phyloP scores from a whole-genome alignment of 1,284 basidiomycete species.

The Cryptococcus sp. region DNA sequence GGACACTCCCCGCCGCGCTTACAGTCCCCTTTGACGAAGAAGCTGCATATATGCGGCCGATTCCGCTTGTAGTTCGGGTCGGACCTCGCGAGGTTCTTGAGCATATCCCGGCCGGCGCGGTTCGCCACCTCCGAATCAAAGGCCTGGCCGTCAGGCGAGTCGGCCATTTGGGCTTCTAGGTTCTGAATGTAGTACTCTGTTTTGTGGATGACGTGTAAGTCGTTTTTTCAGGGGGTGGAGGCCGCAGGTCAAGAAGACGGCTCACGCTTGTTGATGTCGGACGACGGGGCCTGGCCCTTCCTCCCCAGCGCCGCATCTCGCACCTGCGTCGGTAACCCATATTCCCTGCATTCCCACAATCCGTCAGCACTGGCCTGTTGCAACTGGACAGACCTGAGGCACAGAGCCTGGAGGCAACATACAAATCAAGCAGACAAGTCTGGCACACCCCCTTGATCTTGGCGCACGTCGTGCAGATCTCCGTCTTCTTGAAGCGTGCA shows the following conservation, averaged over 20 bases:
- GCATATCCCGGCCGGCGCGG: conserved; percentile 87
- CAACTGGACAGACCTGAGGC: neutral
- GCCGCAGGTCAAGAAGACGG: neutral
- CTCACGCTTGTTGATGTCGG: conserved; percentile 79
- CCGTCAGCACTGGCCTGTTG: neutral
- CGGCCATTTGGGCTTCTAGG: conserved; percentile 72
- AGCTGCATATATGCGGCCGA: conserved; percentile 88
- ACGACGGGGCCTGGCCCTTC: conserved; percentile 83
- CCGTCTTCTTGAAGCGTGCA: conserved; percentile 93
- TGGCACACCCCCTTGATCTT: conserved; percentile 99
- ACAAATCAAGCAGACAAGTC: conserved; percentile 89
- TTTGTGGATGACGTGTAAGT: neutral
- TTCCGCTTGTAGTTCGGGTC: conserved; percentile 98
- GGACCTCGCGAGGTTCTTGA: conserved; percentile 86
- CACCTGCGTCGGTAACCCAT: conserved; percentile 93
- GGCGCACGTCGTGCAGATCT: conserved; percentile 96
- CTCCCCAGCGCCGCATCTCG: conserved; percentile 89
- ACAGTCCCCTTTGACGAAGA: conserved; percentile 94
- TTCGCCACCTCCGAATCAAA: conserved; percentile 66
- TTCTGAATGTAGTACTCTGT: conserved; percentile 94
- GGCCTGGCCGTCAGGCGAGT: conserved; percentile 39
- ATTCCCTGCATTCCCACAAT: conserved; percentile 57
- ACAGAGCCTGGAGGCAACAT: conserved; percentile 7
- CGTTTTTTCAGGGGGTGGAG: neutral
- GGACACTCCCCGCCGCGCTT: conserved; percentile 88